phyloP scores from a whole-genome alignment of 2,329 filamentous ascomycete genomes.

The Leptographium lundbergii region DNA sequence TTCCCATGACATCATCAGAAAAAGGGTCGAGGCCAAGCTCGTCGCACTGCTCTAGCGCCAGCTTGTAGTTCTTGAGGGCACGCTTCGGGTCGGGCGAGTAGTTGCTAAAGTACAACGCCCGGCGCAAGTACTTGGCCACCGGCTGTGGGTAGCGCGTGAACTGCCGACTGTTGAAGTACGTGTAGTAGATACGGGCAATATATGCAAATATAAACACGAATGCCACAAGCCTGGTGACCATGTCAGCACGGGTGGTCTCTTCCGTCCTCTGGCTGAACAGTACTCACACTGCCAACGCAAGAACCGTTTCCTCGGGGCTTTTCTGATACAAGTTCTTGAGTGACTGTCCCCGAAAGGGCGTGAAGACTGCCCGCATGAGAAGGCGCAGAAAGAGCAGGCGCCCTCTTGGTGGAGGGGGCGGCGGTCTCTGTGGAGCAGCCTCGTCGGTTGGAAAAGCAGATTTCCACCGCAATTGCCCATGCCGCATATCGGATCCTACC shows the following conservation, averaged over 20 bases:
- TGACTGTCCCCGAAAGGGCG: conserved; percentile 25
- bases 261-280: background rate
- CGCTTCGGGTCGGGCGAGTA: conserved; percentile 59
- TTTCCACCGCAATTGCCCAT: background rate
- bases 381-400: conserved; percentile 15
- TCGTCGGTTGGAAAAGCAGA: background rate
- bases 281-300: conserved; percentile 29
- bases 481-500: too few species aligned
- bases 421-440: background rate
- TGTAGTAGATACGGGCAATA: conserved; percentile 33
- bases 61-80: conserved; percentile 72
- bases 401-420: conserved; percentile 3
- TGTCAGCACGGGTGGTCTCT: background rate
- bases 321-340: conserved; percentile 25
- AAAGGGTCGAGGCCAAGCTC: conserved; percentile 74
- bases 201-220: conserved; percentile 23
- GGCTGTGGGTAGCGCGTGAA: conserved; percentile 52
- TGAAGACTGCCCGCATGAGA: conserved; percentile 20
- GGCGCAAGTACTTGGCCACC: conserved; percentile 65
- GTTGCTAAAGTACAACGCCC: conserved; percentile 79
- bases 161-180: conserved; percentile 41
- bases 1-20: conserved; percentile 79
- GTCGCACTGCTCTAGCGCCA: conserved; percentile 61
- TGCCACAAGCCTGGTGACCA: conserved; percentile 20
- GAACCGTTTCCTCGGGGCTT: conserved; percentile 29